Base-by-base conservation (phyloP, 2,329 filamentous ascomycete genomes). In the Sclerotinia borealis region DNA sequence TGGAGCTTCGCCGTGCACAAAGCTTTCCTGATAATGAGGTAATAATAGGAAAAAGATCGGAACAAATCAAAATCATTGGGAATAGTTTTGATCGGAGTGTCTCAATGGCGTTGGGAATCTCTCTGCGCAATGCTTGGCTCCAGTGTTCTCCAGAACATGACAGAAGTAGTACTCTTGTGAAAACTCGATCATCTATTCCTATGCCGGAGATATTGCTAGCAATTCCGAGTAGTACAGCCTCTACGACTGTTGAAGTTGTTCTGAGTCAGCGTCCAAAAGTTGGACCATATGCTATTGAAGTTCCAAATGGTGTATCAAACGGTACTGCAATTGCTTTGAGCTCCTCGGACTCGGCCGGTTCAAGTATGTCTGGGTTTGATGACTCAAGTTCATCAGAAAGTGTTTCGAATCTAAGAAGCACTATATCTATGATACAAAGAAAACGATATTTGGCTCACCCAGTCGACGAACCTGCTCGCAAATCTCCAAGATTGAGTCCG, bases 51-150 rank as follows among this genome's bases (percentile, higher is more conserved):
- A 70, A 61, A 0, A 73, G 80, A 0, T 11, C 43, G 0, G 77
- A 85, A 1, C 87, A 91, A 71, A 86, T 83, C 77, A 83, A 80
- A 61, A 84, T 91, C 25, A 79, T 93, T 0, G 91, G 91, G 0
- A 96, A 96, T 73, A 90, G 87, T 34, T 91, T 96, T 0, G 84
- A 90, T 3, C 78, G 90, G 10, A 83, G 85, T 29, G 83, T 91
- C 1, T 84, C 89, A 0, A 74, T 92, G 22, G 84, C 85, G 0
- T 73, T 92, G 1, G 91, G 91, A 0, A 70, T 90, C 5, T 78
- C 80, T 11, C 76, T 92, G 15, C 78, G 87, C 9, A 81, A 87
- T 65, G 87, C 87, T 0, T 85, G 77, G 77, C 39, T 72, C 1
- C 64, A 67, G 22, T 70, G 69, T 52, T n/a, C 62, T 9, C 49